Conservation (phyloP, 768 basidiomycete genomes). For the Collybia mongolica region DNA sequence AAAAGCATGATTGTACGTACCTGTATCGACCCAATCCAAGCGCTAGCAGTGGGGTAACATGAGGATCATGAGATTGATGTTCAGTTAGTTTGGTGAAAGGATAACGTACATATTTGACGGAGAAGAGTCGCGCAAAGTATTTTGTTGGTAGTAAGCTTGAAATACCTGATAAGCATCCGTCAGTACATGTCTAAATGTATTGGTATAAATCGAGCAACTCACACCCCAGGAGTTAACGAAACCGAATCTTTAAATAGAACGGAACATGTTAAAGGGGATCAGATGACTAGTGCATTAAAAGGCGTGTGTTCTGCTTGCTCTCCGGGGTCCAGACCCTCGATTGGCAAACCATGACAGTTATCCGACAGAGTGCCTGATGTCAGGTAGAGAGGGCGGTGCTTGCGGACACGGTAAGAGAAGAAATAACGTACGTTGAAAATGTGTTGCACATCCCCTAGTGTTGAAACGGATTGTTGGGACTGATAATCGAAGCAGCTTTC, state of each 20-base stretch:
- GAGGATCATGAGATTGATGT: neutral
- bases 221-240: conserved; percentile 77
- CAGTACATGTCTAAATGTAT: neutral
- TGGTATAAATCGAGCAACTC: conserved; percentile 20
- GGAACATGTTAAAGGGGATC: conserved; percentile 1
- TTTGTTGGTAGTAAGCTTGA: conserved; percentile 68
- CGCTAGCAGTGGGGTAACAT: conserved; percentile 35
- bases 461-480: too few species aligned
- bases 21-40: conserved; percentile 82
- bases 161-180: conserved; percentile 46
- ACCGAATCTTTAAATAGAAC: conserved; percentile 44
- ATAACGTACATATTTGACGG: conserved; percentile 58
- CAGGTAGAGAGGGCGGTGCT: neutral
- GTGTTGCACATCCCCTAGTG: conserved; percentile 45
- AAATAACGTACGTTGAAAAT: conserved; percentile 40
- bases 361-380: neutral
- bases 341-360: neutral
- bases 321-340: too few species aligned
- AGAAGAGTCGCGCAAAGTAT: conserved; percentile 43
- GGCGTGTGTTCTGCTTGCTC: neutral
- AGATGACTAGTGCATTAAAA: neutral
- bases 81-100: neutral
- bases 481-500: neutral
- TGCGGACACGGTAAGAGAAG: neutral
- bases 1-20: conserved; percentile 26